Percentiles rank a stretch among this genome's conserved stretches.
Evolutionary conservation across 768 basidiomycete genomes (phyloP).

Genomic region (Baorangia bicolor): DNA sequence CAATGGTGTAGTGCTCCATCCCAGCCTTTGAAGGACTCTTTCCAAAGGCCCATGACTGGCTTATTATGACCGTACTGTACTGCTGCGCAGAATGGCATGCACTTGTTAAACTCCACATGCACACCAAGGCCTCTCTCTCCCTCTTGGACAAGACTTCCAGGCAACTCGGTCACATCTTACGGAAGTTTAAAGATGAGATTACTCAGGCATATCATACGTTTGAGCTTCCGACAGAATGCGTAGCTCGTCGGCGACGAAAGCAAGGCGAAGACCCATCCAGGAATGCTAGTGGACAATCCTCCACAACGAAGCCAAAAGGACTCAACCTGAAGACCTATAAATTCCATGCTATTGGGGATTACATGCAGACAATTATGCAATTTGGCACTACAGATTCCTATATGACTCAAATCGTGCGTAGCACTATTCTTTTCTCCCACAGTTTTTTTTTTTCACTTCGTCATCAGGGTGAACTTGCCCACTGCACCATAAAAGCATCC

Average conservation of each 20-base stretch:
- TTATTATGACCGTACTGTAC: constrained; percentile 27
- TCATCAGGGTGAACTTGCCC: constrained; percentile 39
- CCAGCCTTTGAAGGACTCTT: constrained; percentile 41
- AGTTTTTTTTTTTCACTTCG: background rate
- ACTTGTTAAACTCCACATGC: constrained; percentile 34
- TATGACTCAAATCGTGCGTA: constrained; percentile 1
- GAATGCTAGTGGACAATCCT: background rate
- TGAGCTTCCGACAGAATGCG: constrained; percentile 32
- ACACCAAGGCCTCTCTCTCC: constrained; percentile 22
- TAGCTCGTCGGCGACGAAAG: constrained; percentile 9
- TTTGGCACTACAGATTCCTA: constrained; percentile 12
- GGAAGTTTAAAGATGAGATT: constrained; percentile 19
- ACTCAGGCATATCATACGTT: constrained; percentile 24
- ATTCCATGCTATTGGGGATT: constrained; percentile 32
- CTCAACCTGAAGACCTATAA: constrained; percentile 32
- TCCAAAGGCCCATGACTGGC: constrained; percentile 19
- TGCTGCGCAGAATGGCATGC: constrained; percentile 35
- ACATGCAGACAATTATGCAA: constrained; percentile 2
- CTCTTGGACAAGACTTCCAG: constrained; percentile 17
- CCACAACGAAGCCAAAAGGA: background rate
- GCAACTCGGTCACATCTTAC: constrained; percentile 23
- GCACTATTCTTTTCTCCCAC: background rate
- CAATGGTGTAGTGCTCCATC: constrained; percentile 24
- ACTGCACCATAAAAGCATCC: constrained; percentile 35
- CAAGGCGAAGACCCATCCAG: background rate